Conservation (phyloP, 176 grass and related monocot species). For the Aegilops sharonensis region DNA sequence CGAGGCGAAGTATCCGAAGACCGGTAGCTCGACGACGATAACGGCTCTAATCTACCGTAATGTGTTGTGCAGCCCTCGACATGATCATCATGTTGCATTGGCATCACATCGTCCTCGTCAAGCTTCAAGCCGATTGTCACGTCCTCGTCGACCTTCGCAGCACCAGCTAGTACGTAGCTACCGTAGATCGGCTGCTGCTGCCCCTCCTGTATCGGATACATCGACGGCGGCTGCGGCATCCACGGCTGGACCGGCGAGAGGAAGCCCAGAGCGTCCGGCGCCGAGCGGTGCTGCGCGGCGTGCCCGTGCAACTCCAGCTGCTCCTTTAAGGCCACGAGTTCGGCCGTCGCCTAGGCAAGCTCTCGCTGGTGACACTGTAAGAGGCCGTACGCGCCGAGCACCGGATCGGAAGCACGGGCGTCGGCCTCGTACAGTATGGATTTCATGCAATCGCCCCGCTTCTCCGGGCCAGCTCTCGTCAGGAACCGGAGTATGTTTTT, state of each 20-base stretch:
- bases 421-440: constrained; percentile 34
- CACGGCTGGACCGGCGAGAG: not conserved
- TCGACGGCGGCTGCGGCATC: not conserved
- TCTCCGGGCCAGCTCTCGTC: not conserved
- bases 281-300: not conserved
- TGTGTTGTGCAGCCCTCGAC: not conserved
- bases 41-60: not conserved
- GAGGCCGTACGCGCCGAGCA: constrained; percentile 16
- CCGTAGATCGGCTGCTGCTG: not conserved
- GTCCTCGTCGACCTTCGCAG: not conserved
- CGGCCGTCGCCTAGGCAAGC: not conserved
- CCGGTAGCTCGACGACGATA: not conserved
- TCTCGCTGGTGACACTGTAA: not conserved
- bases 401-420: not conserved
- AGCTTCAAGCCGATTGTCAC: not conserved
- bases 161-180: not conserved
- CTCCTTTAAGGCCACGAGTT: not conserved
- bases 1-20: not conserved
- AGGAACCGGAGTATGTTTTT: constrained; percentile 25
- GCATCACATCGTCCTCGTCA: not conserved
- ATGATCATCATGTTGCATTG: not conserved
- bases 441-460: constrained; percentile 15
- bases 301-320: not conserved
- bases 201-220: not conserved
- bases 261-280: not conserved